These are phyloP conservation scores for Psidium friedrichsthalianum DNA, from an alignment of 345 rosid genomes.

Conservation along the genomic window DNA sequence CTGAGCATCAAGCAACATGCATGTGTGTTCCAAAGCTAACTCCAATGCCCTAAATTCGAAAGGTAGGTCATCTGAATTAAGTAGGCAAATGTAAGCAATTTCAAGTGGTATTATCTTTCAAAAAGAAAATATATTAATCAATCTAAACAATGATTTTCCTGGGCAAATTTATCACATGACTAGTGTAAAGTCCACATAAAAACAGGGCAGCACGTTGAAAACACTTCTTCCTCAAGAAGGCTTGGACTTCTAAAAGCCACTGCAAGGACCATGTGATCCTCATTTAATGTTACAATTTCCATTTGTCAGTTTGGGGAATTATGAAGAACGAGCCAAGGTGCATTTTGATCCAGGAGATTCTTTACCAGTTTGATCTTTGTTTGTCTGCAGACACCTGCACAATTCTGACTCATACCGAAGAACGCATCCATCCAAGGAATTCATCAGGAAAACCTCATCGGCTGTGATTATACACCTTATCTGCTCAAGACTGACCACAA, in stretches of 20 bases:
- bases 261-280: neutral
- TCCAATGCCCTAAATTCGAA: slow-evolving; percentile 93
- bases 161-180: neutral
- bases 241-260: neutral
- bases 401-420: slow-evolving; percentile 66
- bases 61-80: slow-evolving; percentile 84
- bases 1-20: slow-evolving; percentile 87
- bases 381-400: slow-evolving; percentile 66
- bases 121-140: neutral
- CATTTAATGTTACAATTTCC: neutral
- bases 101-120: neutral
- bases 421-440: slow-evolving; percentile 70
- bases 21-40: slow-evolving; percentile 81
- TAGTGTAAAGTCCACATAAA: neutral
- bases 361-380: slow-evolving; percentile 52
- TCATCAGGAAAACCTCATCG: slow-evolving; percentile 88
- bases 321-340: neutral
- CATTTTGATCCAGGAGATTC: neutral
- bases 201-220: neutral
- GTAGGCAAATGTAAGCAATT: slow-evolving; percentile 11
- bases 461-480: slow-evolving; percentile 92
- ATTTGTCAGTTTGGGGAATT: neutral
- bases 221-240: neutral
- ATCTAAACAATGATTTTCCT: neutral
- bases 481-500: slow-evolving; percentile 87